Base-by-base conservation (phyloP, 805 yeast species). In the Wickerhamiella dianesei region DNA sequence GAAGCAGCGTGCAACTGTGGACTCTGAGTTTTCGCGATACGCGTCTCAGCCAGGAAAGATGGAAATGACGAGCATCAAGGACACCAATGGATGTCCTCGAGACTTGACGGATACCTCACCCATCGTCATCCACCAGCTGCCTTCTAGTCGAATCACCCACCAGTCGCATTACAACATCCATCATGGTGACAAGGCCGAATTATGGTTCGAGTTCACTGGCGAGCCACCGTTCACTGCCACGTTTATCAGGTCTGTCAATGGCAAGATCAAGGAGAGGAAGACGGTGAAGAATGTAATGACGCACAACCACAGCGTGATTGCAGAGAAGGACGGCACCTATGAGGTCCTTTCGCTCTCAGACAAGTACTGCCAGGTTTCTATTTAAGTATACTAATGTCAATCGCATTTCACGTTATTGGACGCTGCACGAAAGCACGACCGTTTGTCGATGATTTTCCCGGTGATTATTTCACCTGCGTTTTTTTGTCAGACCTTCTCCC, bases 111-210 rank as follows among this genome's bases (percentile, higher is more conserved):
- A 17, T 12, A 37, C n/a, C 53, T 67, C 4, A 53, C 67, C 25
- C 3, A 62, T 72, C 13, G 56, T 54, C 0, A 65, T 78, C 18
- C 82, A 76, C 53, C 74, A 71, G n/a, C 67, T 75, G 35, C 84
- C 84, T 21, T 80, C 95, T 0, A 96, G 89, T 14, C 87, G 81
- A 49, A 79, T 89, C 14, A 75, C 80, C 20, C 83, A 80, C 32
- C 45, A 49, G 56, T 95, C 95, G n/a, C 75, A 80, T 47, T 88
- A 80, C 58, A 89, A 85, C 61, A 83, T 92, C 40, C 94, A 87
- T 57, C 94, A 86, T 60, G 98, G 97, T 42, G 98, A 92, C 54
- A 84, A 82, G 58, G 88, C 94, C 1, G 95, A 87, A 59, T 77
- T 92, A 43, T 74, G 74, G 2, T 89, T 92, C 65, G 73, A 77